Percentiles rank a stretch among this genome's conserved stretches.
These are phyloP conservation scores for Clonostachys sp. DNA, from an alignment of 2,329 filamentous ascomycete species.

Conservation along the genomic window DNA sequence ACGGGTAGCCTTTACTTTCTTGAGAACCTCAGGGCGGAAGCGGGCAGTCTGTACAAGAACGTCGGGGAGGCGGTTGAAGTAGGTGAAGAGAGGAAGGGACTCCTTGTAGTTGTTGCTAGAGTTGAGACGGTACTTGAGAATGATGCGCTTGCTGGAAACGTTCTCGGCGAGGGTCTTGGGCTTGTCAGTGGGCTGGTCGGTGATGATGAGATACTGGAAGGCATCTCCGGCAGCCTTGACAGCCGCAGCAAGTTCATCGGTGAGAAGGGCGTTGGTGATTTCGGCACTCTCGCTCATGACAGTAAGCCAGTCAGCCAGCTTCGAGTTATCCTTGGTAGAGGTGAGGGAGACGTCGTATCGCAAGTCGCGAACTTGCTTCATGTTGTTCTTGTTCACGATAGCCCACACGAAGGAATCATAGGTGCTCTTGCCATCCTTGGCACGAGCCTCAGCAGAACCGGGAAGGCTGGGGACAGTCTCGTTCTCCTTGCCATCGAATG, in stretches of 20 bases:
- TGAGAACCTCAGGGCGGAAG: slow-evolving; percentile 86
- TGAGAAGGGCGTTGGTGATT: slow-evolving; percentile 83
- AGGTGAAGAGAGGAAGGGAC: slow-evolving; percentile 71
- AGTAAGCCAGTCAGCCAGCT: slow-evolving; percentile 84
- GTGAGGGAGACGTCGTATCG: slow-evolving; percentile 94
- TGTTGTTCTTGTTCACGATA: slow-evolving; percentile 88
- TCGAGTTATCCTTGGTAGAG: slow-evolving; percentile 85
- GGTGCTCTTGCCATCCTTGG: slow-evolving; percentile 56
- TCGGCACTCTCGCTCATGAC: slow-evolving; percentile 97
- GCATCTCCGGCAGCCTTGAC: slow-evolving; percentile 70
- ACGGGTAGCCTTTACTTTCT: slow-evolving; percentile 75
- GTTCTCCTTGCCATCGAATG: slow-evolving; percentile 89
- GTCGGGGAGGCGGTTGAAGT: slow-evolving; percentile 84
- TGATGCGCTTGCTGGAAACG: slow-evolving; percentile 78
- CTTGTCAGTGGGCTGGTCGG: slow-evolving; percentile 84
- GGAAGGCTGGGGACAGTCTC: slow-evolving; percentile 65
- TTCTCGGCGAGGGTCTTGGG: slow-evolving; percentile 83
- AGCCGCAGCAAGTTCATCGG: slow-evolving; percentile 79
- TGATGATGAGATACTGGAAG: slow-evolving; percentile 83
- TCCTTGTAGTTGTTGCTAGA: slow-evolving; percentile 56
- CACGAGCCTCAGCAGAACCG: slow-evolving; percentile 48
- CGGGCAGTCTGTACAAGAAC: slow-evolving; percentile 69
- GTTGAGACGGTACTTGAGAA: slow-evolving; percentile 70
- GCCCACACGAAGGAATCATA: slow-evolving; percentile 95
- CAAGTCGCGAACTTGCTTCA: slow-evolving; percentile 86